Base-by-base conservation (phyloP, 2,329 filamentous ascomycete genomes). In the Botrytis elliptica region DNA sequence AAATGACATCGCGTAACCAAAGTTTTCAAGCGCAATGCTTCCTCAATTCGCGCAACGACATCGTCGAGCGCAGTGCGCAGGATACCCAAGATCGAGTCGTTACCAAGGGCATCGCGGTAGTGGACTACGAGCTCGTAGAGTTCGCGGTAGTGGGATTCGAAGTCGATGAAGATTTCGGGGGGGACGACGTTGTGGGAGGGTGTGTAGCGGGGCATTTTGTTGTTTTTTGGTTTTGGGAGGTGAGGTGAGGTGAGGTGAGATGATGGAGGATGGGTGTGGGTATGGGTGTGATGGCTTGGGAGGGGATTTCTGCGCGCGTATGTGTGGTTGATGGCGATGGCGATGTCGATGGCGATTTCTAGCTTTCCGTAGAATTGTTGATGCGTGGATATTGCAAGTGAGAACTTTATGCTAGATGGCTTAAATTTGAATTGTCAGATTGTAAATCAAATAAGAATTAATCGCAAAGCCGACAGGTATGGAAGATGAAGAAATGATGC, bases 371-470 rank as follows among this genome's bases (percentile, higher is more conserved):
- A 2, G 25, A 7, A n/a, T 16, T 7, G 12, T 55, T 16, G 25
- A n/a, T 12, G 7, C 0, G 0, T n/a, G 2, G 4, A n/a, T 5
- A 7, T 10, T 55, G 4, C 2, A n/a, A 22, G 12, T 14, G 10
- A 52, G 10, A 25, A 4, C 4, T 25, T 0, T 49, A 12, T 25
- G 46, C 14, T 0, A 1, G 0, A 12, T n/a, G 4, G 14, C 1
- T 2, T 9, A 46, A 22, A 20, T 8, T 20, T 1, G 20, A 46
- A 46, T 46, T 46, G 18, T 9, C 7, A 46, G 2, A 22, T 22
- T 22, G 44, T 46, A 49, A 10, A 49, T 49, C 3, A 3, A 49
- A 22, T 49, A 1, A 9, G 20, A 22, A 22, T 22, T 8, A 22
- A 49, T 49, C 44, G 20, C 44, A 49, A 49, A 49, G 7, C 20